Percentiles rank a stretch among this genome's conserved stretches.
phyloP scores from a whole-genome alignment of 805 yeast genomes.

The Candida adriatica region DNA sequence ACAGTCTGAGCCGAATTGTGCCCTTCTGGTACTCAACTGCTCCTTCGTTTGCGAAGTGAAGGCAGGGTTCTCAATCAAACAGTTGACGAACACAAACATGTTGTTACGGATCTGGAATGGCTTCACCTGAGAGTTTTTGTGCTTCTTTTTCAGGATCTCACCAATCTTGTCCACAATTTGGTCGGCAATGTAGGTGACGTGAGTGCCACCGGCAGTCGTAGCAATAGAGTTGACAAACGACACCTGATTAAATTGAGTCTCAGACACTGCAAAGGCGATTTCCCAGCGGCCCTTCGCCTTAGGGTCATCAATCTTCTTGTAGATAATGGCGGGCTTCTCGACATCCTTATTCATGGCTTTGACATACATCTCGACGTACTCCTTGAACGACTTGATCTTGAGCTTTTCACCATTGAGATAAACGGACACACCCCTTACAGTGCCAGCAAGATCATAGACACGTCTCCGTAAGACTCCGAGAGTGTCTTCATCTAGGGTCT shows the following conservation, averaged over 20 bases:
- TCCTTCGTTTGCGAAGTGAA: slow-evolving; percentile 97
- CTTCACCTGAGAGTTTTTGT: slow-evolving; percentile 59
- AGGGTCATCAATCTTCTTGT: slow-evolving; percentile 65
- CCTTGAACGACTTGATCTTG: slow-evolving; percentile 69
- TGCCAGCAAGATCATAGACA: slow-evolving; percentile 93
- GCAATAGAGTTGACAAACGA: slow-evolving; percentile 98
- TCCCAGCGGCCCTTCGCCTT: slow-evolving; percentile 67
- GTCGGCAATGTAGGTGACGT: slow-evolving; percentile 79
- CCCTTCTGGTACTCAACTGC: slow-evolving; percentile 80
- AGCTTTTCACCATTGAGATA: slow-evolving; percentile 69
- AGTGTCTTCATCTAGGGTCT: slow-evolving; percentile 72
- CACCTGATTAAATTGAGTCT: slow-evolving; percentile 84
- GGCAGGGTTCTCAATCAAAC: slow-evolving; percentile 93
- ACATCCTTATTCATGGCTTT: slow-evolving; percentile 55
- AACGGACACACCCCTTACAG: slow-evolving; percentile 77
- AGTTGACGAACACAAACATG: slow-evolving; percentile 85
- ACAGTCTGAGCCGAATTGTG: slow-evolving; percentile 84
- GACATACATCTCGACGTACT: slow-evolving; percentile 83
- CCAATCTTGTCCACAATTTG: slow-evolving; percentile 72
- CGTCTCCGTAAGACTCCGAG: slow-evolving; percentile 84
- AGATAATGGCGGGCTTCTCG: slow-evolving; percentile 56
- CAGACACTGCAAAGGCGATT: slow-evolving; percentile 89
- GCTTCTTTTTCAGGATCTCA: slow-evolving; percentile 67
- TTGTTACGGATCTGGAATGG: slow-evolving; percentile 86
- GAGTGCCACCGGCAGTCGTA: slow-evolving; percentile 95